These are phyloP conservation scores for Aspergillus egyptiacus DNA, from an alignment of 495 filamentous ascomycete genomes.

Conservation along the genomic window DNA sequence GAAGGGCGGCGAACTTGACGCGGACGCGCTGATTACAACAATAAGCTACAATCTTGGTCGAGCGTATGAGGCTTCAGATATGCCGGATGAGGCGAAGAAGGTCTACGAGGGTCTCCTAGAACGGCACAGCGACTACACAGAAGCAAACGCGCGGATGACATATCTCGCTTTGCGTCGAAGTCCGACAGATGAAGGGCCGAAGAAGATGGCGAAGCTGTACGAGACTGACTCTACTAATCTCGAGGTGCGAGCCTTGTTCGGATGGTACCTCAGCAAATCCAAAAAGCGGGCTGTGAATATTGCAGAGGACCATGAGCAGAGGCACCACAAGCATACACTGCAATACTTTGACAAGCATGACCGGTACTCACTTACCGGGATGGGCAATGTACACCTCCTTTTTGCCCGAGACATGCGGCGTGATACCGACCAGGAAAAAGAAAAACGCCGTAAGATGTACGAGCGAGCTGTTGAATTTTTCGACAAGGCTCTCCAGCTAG, in stretches of 20 bases:
- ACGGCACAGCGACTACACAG: conserved; percentile 83
- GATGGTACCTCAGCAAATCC: conserved; percentile 85
- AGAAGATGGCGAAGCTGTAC: conserved; percentile 73
- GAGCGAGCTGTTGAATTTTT: conserved; percentile 94
- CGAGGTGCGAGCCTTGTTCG: conserved; percentile 85
- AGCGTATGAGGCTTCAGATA: conserved; percentile 82
- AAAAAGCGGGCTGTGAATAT: conserved; percentile 75
- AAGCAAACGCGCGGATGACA: conserved; percentile 78
- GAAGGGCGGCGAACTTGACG: conserved; percentile 58
- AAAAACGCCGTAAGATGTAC: conserved; percentile 81
- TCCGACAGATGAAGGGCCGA: conserved; percentile 78
- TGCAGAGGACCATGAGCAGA: conserved; percentile 81
- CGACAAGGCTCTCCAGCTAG: conserved; percentile 90
- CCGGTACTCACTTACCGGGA: conserved; percentile 84
- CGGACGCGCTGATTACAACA: conserved; percentile 83
- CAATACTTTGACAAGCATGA: conserved; percentile 96
- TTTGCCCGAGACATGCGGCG: conserved; percentile 90
- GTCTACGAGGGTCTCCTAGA: conserved; percentile 79
- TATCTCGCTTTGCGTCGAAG: conserved; percentile 84
- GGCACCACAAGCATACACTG: conserved; percentile 92
- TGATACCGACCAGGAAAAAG: conserved; percentile 80
- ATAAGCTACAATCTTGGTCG: conserved; percentile 95
- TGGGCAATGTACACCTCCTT: conserved; percentile 88
- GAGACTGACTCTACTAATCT: conserved; percentile 73
- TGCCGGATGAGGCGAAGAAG: conserved; percentile 74